Conservation (phyloP, 1,284 basidiomycete species). For the Mrakiaceae sp. region DNA sequence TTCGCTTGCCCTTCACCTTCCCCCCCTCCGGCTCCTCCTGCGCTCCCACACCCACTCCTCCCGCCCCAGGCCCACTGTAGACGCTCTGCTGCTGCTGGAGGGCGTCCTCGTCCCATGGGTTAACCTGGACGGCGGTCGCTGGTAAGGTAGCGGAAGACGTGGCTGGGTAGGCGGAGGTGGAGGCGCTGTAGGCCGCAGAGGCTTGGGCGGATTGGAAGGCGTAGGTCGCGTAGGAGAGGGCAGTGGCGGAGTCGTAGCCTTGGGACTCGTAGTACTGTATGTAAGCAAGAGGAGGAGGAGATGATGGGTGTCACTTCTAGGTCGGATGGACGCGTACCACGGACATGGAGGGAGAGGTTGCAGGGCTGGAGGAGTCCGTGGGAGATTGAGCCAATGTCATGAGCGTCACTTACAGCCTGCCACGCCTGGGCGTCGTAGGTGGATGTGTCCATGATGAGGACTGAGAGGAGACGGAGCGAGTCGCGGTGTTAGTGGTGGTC, state of each 20-base stretch:
- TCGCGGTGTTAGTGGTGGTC: background rate
- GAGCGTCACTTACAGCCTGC: slow-evolving; percentile 1
- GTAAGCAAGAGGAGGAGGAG: background rate
- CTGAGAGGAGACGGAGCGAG: background rate
- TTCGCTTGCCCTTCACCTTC: slow-evolving; percentile 56
- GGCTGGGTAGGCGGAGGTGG: slow-evolving; percentile 8
- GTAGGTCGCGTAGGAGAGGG: slow-evolving; percentile 20
- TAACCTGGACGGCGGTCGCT: background rate
- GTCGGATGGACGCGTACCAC: slow-evolving; percentile 1
- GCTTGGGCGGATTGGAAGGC: slow-evolving; percentile 14
- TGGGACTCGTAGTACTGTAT: slow-evolving; percentile 35
- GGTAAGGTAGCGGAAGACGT: background rate
- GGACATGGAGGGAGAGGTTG: background rate
- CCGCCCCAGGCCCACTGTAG: slow-evolving; percentile 12
- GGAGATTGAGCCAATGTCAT: too few species aligned
- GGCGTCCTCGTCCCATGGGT: slow-evolving; percentile 9
- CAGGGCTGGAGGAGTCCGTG: background rate
- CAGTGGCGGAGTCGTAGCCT: slow-evolving; percentile 28
- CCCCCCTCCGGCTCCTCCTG: slow-evolving; percentile 16
- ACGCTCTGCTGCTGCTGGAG: slow-evolving; percentile 3
- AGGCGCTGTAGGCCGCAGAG: slow-evolving; percentile 16
- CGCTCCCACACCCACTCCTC: slow-evolving; percentile 1
- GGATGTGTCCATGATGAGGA: slow-evolving; percentile 1
- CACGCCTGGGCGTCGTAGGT: slow-evolving; percentile 14
- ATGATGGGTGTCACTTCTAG: background rate